A percentile compares a stretch with the other conserved stretches of the same genome.
Evolutionary conservation across 805 yeast species (phyloP).

Genomic region (Sporopachydermia lactativora): DNA sequence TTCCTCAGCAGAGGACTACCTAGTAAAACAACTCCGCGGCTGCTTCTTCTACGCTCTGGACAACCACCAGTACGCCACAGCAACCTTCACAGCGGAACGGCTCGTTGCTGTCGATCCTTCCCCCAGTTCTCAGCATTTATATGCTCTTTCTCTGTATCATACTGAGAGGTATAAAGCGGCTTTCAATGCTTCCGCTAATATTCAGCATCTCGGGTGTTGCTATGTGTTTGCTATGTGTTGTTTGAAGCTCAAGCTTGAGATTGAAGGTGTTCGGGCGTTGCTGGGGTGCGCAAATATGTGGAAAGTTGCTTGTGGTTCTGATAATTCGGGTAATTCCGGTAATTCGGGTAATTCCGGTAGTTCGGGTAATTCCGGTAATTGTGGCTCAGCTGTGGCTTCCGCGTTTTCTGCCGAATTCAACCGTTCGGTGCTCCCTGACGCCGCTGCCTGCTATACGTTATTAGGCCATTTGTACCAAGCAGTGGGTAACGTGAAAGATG

Average conservation of each 20-base stretch:
- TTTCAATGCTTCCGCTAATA: constrained; percentile 32
- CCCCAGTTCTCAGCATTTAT: constrained; percentile 52
- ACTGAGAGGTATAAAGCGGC: constrained; percentile 49
- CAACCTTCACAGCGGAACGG: constrained; percentile 79
- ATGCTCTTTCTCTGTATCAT: constrained; percentile 52
- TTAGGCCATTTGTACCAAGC: constrained; percentile 55
- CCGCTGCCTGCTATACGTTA: constrained; percentile 52
- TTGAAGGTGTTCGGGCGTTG: constrained; percentile 48
- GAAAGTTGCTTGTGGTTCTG: neutral
- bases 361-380: neutral
- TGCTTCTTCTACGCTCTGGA: constrained; percentile 59
- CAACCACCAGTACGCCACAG: constrained; percentile 53
- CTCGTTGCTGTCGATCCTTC: constrained; percentile 47
- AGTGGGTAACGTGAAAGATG: constrained; percentile 46
- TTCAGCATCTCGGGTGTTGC: constrained; percentile 56
- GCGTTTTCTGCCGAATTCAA: neutral
- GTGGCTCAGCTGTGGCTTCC: constrained; percentile 4
- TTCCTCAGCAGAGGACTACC: constrained; percentile 11
- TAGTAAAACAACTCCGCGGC: constrained; percentile 33
- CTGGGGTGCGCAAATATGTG: constrained; percentile 12
- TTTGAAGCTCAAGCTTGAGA: constrained; percentile 34
- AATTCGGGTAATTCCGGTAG: neutral
- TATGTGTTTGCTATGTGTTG: constrained; percentile 64
- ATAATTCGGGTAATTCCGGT: neutral
- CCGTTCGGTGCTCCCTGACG: constrained; percentile 36